phyloP scores from a whole-genome alignment of 371 early-diverging fungal genomes.

The Rhizopus delemar region DNA sequence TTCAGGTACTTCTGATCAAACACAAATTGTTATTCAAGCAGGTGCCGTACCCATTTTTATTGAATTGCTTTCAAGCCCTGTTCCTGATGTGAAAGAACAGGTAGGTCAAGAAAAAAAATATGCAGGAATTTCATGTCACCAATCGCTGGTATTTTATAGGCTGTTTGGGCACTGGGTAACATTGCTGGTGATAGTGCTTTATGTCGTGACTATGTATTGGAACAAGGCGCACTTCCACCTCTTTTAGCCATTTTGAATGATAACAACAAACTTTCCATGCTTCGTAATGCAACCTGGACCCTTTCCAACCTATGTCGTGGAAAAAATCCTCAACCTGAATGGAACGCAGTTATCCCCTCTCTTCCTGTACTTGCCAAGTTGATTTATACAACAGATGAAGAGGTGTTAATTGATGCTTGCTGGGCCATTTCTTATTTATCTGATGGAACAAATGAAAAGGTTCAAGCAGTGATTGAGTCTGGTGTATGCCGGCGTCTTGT shows the following conservation, averaged over 20 bases:
- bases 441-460: constrained; percentile 93
- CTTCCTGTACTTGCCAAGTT: constrained; percentile 86
- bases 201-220: constrained; percentile 94
- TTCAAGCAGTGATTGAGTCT: constrained; percentile 94
- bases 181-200: constrained; percentile 98
- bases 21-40: constrained; percentile 88
- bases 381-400: constrained; percentile 87
- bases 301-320: constrained; percentile 99
- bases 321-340: constrained; percentile 94
- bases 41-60: constrained; percentile 94
- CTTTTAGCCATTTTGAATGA: constrained; percentile 81
- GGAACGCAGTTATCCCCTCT: constrained; percentile 82
- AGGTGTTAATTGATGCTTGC: constrained; percentile 95
- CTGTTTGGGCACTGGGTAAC: constrained; percentile 99
- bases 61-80: constrained; percentile 80
- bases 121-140: no score
- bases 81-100: constrained; percentile 95
- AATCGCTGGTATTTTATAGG: constrained; percentile 47
- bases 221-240: constrained; percentile 82
- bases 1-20: constrained; percentile 97
- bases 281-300: constrained; percentile 98
- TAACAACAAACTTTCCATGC: constrained; percentile 88
- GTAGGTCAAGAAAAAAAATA: constrained; percentile 28
- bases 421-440: constrained; percentile 99
- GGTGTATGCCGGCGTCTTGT: constrained; percentile 90